Base-by-base conservation (phyloP, 352 stramenopile genomes). In the Phytopythium sindhum region DNA sequence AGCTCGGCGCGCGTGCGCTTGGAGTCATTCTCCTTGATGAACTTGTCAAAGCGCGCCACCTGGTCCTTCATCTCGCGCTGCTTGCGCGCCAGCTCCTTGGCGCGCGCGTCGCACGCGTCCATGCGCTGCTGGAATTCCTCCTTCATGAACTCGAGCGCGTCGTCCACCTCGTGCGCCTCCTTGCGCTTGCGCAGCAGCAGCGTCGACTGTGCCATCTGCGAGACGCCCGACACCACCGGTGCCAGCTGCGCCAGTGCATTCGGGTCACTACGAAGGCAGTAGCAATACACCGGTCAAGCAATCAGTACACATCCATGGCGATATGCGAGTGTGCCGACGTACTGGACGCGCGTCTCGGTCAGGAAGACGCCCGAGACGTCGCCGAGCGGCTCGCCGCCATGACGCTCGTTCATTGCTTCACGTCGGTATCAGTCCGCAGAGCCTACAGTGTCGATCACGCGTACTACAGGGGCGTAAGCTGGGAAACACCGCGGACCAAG, bases 21-120 rank as follows among this genome's bases (percentile, higher is more conserved):
- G 0, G 87, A 88, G 65, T 97, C 90, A 66, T 98, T 98, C 65
- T 97, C 90, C 64, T 97, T 95, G 65, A 97, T 97, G 64, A 98
- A 97, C 57, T 97, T 96, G 60, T 97, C 90, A 64, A 97, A 97
- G 21, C 89, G 88, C 28, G 81, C 63, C 21, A 97, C 89, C 61
- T 97, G 88, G 24, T 97, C 89, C 68, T 91, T 90, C 91, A 97
- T 97, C 58, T 97, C 90, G 37, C 79, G 65, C 64, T 97, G 90
- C 64, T 96, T 96, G 41, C 81, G 76, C 62, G 97, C 85, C 53
- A 97, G 77, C 55, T 96, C 86, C 1, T 76, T 72, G 59, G 94
- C 78, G 15, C 89, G 70, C 28, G 90, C 75, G 12, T 95, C 86
- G 54, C 89, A 97, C 19, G 86, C 82, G 52, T 97, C 86, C 73